phyloP scores from a whole-genome alignment of 108 stramenopile genomes.

The Nitzschia putrida region DNA sequence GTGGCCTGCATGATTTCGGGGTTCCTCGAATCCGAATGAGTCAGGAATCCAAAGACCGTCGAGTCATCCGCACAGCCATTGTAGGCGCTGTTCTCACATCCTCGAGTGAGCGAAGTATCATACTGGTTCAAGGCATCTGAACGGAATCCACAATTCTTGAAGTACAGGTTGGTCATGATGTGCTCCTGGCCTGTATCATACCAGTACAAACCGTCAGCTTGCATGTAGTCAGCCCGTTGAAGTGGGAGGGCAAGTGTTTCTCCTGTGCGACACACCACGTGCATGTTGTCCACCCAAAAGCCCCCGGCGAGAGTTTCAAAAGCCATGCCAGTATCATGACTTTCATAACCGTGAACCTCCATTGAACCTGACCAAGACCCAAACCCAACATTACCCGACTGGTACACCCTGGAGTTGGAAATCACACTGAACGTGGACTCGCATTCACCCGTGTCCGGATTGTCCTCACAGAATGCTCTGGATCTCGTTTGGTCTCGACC shows the following conservation, averaged over 20 bases:
- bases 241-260: slow-evolving; percentile 18
- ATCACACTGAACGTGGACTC: neutral
- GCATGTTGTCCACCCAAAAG: slow-evolving; percentile 46
- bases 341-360: slow-evolving; percentile 41
- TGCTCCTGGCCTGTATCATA: slow-evolving; percentile 51
- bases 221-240: slow-evolving; percentile 2
- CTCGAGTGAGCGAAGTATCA: slow-evolving; percentile 28
- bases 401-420: neutral
- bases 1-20: slow-evolving; percentile 49
- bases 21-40: slow-evolving; percentile 31
- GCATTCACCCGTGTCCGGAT: neutral
- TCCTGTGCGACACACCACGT: slow-evolving; percentile 41
- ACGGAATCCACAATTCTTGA: slow-evolving; percentile 44
- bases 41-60: slow-evolving; percentile 39
- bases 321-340: slow-evolving; percentile 36
- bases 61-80: slow-evolving; percentile 32
- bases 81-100: slow-evolving; percentile 20
- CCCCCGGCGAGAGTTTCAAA: slow-evolving; percentile 42
- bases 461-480: slow-evolving; percentile 4
- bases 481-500: slow-evolving; percentile 19
- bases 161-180: slow-evolving; percentile 37
- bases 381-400: slow-evolving; percentile 19
- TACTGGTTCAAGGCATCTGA: slow-evolving; percentile 31
- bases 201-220: slow-evolving; percentile 39
- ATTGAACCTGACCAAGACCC: slow-evolving; percentile 41